Evolutionary conservation across 305 asterid genomes (phyloP).

Genomic region (Salvia sclarea): DNA sequence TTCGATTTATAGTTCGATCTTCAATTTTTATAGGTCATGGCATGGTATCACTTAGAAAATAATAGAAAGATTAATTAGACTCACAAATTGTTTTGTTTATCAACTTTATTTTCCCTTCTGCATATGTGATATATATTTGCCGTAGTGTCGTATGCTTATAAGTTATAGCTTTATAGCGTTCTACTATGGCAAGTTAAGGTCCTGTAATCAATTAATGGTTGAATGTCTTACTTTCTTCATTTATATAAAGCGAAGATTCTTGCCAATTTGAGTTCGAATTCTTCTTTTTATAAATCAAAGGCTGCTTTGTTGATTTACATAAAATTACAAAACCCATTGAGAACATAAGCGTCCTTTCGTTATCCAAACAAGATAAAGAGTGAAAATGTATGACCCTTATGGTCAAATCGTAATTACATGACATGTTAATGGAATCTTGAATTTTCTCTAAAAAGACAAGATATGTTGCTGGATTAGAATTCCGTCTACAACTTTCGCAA

Average conservation of each 20-base stretch:
- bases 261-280: constrained; percentile 4
- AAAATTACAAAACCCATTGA: background rate
- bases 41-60: background rate
- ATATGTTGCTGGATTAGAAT: background rate
- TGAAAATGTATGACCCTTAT: background rate
- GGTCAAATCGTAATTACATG: background rate
- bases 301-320: background rate
- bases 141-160: background rate
- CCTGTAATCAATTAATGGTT: background rate
- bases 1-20: background rate
- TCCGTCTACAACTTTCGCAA: background rate
- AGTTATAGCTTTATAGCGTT: no score
- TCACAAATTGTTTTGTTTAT: no score
- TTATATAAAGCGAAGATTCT: background rate
- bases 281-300: background rate
- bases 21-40: no score
- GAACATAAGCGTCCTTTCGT: background rate
- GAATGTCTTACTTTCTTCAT: background rate
- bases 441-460: background rate
- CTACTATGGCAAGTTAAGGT: background rate
- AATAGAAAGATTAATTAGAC: background rate
- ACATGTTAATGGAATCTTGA: background rate
- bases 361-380: background rate
- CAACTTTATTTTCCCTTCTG: background rate
- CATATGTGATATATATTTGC: background rate